Base-by-base conservation (phyloP, 306 rosid species). In the Hippophae rhamnoides region DNA sequence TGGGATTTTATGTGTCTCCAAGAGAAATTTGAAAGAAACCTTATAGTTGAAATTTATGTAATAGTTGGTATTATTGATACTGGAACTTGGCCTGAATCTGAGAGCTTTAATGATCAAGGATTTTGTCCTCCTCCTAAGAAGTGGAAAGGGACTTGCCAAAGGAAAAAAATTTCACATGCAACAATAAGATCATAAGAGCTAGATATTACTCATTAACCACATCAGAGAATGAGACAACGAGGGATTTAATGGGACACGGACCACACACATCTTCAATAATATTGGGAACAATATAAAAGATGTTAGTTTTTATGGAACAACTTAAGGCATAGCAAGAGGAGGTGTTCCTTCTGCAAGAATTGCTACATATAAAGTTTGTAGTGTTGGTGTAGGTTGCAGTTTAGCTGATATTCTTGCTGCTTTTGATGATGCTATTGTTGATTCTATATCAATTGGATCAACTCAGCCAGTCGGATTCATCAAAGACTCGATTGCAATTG, bases 361-460 rank as follows among this genome's bases (percentile, higher is more conserved):
- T 25, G 62, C 71, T 5, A 57, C 52, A 7, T 72, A 65, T 41
- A 60, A 72, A 61, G 64, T 41, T 0, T 65, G 76, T 26, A 13
- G 0, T 1, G 6, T 1, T 7, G 7, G 6, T 27, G 38, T 3
- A 0, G 45, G 50, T 10, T 64, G 76, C 52, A 5, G 1, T 2
- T 2, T 10, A 3, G 38, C 42, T 2, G 10, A 14, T 9, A 31
- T 72, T 14, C n/a, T 79, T 13, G 74, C 60, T 9, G 78, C 69
- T 31, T 73, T 66, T 53, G 85, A 80, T 5, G 79, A 80, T 62
- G 74, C 82, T 26, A 72, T 79, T 41, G 74, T 81, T 5, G 76
- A 80, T 63, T 41, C 73, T 0, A 27, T 58, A 7, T 69, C 79
- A 14, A 0, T 79, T 2, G 71, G 72, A 10, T 3, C 7, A 5